phyloP scores from a whole-genome alignment of 257 asterid species.

The Salvia rosmarinus region DNA sequence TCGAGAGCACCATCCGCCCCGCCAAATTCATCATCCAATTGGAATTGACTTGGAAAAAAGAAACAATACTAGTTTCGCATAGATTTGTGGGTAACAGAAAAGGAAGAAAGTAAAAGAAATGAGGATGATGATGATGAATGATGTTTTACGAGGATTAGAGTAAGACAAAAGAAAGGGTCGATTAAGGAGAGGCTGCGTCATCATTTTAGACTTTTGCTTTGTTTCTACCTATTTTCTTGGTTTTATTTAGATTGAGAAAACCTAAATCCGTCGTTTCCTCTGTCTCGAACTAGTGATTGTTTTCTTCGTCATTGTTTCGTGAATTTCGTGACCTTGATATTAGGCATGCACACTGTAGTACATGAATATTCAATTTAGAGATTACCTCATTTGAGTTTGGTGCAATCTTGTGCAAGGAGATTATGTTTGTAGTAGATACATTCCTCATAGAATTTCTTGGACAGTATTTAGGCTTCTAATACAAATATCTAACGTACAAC shows the following conservation, averaged over 20 bases:
- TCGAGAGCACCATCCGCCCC: background rate
- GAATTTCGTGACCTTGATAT: too few relatives aligned
- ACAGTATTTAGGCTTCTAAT: background rate
- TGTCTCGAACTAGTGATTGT: background rate
- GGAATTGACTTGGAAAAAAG: too few relatives aligned
- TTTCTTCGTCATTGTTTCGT: background rate
- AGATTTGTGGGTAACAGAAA: background rate
- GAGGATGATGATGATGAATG: background rate
- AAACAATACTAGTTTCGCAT: background rate
- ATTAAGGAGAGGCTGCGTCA: background rate
- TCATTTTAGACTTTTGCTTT: background rate
- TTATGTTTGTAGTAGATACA: too few relatives aligned
- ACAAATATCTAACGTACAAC: background rate
- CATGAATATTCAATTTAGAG: background rate
- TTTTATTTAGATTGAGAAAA: background rate
- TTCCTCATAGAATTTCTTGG: too few relatives aligned
- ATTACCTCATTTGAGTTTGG: too few relatives aligned
- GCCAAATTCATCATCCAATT: slow-evolving; percentile 24
- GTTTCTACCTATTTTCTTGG: background rate
- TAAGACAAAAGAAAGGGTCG: background rate
- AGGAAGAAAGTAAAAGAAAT: background rate
- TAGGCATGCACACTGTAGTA: background rate
- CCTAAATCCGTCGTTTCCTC: background rate
- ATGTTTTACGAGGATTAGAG: background rate
- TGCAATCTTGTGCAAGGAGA: too few relatives aligned